Conservation (phyloP, 2,329 filamentous ascomycete genomes). For the Periconia macrospinosa region DNA sequence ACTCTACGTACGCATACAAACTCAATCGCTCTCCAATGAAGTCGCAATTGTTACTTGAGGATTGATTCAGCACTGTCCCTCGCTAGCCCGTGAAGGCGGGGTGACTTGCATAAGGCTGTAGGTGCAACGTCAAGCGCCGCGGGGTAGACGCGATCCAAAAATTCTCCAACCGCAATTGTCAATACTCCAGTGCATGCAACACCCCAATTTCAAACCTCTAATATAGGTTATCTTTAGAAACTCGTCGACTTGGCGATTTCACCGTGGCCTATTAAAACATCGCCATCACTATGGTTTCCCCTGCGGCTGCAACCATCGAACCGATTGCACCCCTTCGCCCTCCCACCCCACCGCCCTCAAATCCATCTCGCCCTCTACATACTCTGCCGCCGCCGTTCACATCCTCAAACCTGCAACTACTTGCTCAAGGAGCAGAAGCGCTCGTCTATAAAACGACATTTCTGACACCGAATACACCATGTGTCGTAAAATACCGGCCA, state of each 20-base stretch:
- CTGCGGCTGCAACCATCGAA: slow-evolving; percentile 11
- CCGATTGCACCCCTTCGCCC: slow-evolving; percentile 18
- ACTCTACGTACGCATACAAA: too few species aligned
- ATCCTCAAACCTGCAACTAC: slow-evolving; percentile 66
- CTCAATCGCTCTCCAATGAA: too few species aligned
- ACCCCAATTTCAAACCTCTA: neutral
- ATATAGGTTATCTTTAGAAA: too few species aligned
- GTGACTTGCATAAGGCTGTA: neutral
- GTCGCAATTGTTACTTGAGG: too few species aligned
- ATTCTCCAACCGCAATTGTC: neutral
- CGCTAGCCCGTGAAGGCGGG: neutral
- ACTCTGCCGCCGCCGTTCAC: slow-evolving; percentile 32
- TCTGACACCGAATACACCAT: slow-evolving; percentile 67
- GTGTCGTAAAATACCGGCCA: slow-evolving; percentile 88
- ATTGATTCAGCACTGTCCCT: neutral
- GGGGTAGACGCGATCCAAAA: neutral
- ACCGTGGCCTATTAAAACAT: neutral
- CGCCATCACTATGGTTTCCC: slow-evolving; percentile 16
- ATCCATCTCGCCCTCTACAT: slow-evolving; percentile 23
- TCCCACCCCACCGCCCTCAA: slow-evolving; percentile 19
- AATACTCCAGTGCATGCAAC: neutral
- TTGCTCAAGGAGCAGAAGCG: slow-evolving; percentile 94
- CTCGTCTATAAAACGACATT: slow-evolving; percentile 88
- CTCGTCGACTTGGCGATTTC: neutral
- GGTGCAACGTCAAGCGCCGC: neutral